Evolutionary conservation across 495 filamentous ascomycete genomes (phyloP).

Genomic region (Penicillium pulvis): DNA sequence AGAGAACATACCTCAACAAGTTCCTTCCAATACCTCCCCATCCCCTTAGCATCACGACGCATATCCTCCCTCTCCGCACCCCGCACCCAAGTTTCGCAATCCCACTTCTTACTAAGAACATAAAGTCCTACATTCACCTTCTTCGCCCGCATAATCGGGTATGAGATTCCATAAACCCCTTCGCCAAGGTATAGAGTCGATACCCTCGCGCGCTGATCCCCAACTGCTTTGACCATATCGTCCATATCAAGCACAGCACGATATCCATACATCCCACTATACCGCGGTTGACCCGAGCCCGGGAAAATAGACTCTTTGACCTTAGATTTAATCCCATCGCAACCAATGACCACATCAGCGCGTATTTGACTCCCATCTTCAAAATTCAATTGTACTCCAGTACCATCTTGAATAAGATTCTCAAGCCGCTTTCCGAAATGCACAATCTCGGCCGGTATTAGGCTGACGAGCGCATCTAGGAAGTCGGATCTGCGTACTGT

Average conservation of each 20-base stretch:
- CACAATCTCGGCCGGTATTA: slow-evolving; percentile 49
- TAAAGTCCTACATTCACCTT: slow-evolving; percentile 62
- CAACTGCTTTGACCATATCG: slow-evolving; percentile 52
- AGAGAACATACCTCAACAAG: slow-evolving; percentile 40
- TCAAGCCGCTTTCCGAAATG: slow-evolving; percentile 39
- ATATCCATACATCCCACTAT: slow-evolving; percentile 57
- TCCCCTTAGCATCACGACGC: slow-evolving; percentile 53
- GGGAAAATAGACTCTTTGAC: slow-evolving; percentile 50
- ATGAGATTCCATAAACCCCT: slow-evolving; percentile 62
- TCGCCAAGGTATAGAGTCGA: slow-evolving; percentile 59
- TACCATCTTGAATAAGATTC: slow-evolving; percentile 17
- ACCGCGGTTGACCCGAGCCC: slow-evolving; percentile 39
- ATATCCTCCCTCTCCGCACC: slow-evolving; percentile 58
- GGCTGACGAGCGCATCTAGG: slow-evolving; percentile 57
- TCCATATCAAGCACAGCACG: slow-evolving; percentile 64
- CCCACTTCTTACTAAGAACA: slow-evolving; percentile 48
- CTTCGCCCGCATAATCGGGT: slow-evolving; percentile 63
- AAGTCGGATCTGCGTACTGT: slow-evolving; percentile 58
- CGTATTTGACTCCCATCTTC: slow-evolving; percentile 33
- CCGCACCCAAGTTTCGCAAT: slow-evolving; percentile 59
- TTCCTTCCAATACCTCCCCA: slow-evolving; percentile 50
- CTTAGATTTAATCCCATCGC: slow-evolving; percentile 59
- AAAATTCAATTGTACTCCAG: slow-evolving; percentile 28
- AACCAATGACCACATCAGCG: slow-evolving; percentile 54
- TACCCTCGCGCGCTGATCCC: slow-evolving; percentile 53